Conservation (phyloP, 2,329 filamentous ascomycete species). For the Huntiella bhutanensis region DNA sequence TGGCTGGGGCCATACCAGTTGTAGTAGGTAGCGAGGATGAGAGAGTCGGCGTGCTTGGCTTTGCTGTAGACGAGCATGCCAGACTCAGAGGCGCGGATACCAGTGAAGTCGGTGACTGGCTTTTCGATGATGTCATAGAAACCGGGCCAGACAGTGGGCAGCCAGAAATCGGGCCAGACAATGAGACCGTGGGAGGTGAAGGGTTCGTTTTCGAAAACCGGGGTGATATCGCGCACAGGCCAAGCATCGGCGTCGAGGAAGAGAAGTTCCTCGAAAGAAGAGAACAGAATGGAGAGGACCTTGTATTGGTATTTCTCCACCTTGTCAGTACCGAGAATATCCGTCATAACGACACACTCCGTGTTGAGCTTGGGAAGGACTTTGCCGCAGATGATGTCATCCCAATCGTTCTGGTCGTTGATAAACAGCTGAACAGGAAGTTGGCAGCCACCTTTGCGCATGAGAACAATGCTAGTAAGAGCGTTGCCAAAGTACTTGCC, state of each 20-base stretch:
- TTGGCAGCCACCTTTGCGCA: constrained; percentile 29
- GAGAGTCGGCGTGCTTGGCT: constrained; percentile 23
- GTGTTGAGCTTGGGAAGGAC: constrained; percentile 17
- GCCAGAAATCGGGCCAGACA: constrained; percentile 38
- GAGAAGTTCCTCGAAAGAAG: constrained; percentile 37
- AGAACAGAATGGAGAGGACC: constrained; percentile 36
- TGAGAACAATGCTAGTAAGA: constrained; percentile 30
- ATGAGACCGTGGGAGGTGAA: constrained; percentile 33
- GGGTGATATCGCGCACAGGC: constrained; percentile 21
- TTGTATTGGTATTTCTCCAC: constrained; percentile 34
- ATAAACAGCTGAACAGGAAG: constrained; percentile 27
- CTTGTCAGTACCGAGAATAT: constrained; percentile 14
- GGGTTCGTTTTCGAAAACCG: constrained; percentile 30
- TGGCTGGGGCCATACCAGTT: constrained; percentile 33
- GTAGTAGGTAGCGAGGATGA: constrained; percentile 34
- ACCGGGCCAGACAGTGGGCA: constrained; percentile 21
- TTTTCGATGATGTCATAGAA: constrained; percentile 26
- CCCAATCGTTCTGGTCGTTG: constrained; percentile 17
- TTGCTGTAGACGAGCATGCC: constrained; percentile 31
- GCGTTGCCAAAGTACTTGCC: constrained; percentile 29
- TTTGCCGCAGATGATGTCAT: constrained; percentile 17
- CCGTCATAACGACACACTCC: constrained; percentile 18
- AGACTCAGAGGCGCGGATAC: constrained; percentile 25
- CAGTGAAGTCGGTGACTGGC: constrained; percentile 16
- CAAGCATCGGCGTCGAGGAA: constrained; percentile 41